Base-by-base conservation (phyloP, 2,329 filamentous ascomycete species). In the Verruconis gallopava region DNA sequence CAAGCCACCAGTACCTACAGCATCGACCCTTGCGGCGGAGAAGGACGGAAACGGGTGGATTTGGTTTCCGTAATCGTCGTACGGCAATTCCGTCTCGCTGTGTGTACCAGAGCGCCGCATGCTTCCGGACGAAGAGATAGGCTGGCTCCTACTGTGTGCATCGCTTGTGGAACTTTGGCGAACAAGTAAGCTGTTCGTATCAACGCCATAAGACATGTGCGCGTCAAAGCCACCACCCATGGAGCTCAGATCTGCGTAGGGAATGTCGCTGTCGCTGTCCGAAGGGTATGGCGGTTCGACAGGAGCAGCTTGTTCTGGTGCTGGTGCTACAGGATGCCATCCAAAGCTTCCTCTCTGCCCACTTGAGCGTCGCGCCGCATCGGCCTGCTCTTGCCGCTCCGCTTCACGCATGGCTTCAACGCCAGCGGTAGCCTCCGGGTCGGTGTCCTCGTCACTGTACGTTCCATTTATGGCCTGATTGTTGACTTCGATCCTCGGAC, bases 1-100 rank as follows among this genome's bases (percentile, higher is more conserved):
- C 20, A 95, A 63, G 1, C 91, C 91, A 32, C 89, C 91, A n/a
- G 86, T 95, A 5, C 84, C 88, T 38, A 77, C 82, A 37, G 85
- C 86, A 59, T 96, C 89, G 39, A 94, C 81, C 42, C 82, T 74
- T 4, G 81, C 85, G 42, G 77, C 71, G 12, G 58, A 67, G 49
- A 75, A 69, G 6, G 70, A 66, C 19, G 66, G 63, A 49, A 79
- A 79, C 3, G 74, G 71, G 51, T 75, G 72, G 2, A 73, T 66
- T 12, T 67, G 61, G 45, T 74, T 51, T 2, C 43, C 55, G 38
- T 59, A 58, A 19, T 69, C 67, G 34, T 71, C 66, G 65, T 30
- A 49, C 47, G 36, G 48, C 6, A 9, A 30, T n/a, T 9, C 9
- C 50, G 55, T 62, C 13, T 55, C 53, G 47, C 59, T 63, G 11